A percentile compares a stretch with the other conserved stretches of the same genome.
Conservation (phyloP, 108 stramenopile species). For the Schizochytrium sp. region DNA sequence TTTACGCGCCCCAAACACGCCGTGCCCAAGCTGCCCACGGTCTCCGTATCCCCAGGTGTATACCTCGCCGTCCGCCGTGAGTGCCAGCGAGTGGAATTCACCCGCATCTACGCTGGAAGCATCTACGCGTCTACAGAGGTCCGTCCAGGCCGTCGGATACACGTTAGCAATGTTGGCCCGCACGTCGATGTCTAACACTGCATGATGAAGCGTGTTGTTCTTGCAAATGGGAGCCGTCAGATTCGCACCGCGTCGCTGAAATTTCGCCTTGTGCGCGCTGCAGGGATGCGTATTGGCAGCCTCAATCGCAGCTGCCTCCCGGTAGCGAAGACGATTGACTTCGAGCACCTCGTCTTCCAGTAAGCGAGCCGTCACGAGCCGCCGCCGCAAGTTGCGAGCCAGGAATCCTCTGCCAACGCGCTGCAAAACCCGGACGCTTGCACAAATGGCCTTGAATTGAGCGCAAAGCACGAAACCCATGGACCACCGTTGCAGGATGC, state of each 20-base stretch:
- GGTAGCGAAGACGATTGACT: neutral
- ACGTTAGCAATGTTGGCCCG: neutral
- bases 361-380: neutral
- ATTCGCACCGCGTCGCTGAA: neutral
- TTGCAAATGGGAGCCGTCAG: neutral
- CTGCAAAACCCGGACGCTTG: neutral
- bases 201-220: neutral
- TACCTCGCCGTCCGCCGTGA: constrained; percentile 35
- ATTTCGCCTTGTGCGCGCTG: neutral
- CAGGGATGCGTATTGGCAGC: neutral
- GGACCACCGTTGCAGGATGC: neutral
- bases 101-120: constrained; percentile 29
- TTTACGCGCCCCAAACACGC: neutral
- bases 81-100: constrained; percentile 36
- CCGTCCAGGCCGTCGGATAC: neutral
- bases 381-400: neutral
- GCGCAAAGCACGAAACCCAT: neutral
- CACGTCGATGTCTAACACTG: neutral
- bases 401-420: neutral
- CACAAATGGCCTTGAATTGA: neutral
- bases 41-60: constrained; percentile 22
- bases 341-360: neutral
- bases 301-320: neutral
- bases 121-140: neutral
- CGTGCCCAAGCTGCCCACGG: constrained; percentile 48